These are phyloP conservation scores for Ensete glaucum DNA, from an alignment of 176 grass and related monocot species.

Conservation along the genomic window DNA sequence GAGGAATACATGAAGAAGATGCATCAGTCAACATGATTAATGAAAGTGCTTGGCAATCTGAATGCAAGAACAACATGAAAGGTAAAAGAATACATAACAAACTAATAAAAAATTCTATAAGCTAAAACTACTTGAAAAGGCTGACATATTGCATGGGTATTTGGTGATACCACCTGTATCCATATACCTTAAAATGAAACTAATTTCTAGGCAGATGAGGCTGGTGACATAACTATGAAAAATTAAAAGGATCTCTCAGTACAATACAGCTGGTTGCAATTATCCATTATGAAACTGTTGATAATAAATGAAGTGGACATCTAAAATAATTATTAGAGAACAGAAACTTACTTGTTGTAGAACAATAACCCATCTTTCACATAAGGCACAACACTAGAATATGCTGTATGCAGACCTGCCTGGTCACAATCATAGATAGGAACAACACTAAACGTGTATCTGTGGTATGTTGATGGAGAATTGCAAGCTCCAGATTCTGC, in stretches of 20 bases:
- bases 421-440: constrained; percentile 66
- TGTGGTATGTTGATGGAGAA: constrained; percentile 64
- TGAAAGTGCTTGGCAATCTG: background rate
- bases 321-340: constrained; percentile 7
- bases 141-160: background rate
- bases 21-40: background rate
- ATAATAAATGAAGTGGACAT: background rate
- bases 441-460: constrained; percentile 54
- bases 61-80: background rate
- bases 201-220: background rate
- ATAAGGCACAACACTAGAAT: constrained; percentile 50
- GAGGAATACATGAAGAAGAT: background rate
- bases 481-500: constrained; percentile 70
- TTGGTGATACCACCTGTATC: background rate
- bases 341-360: constrained; percentile 72
- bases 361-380: constrained; percentile 86
- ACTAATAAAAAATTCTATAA: background rate
- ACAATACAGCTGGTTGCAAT: background rate
- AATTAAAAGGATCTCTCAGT: background rate
- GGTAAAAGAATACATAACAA: background rate
- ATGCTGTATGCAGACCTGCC: constrained; percentile 65
- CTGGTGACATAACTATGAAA: background rate
- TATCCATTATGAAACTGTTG: background rate
- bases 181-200: background rate
- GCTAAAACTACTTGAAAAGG: background rate